These are phyloP conservation scores for Wickerhamiella shivajii DNA, from an alignment of 805 yeast species.

Conservation along the genomic window DNA sequence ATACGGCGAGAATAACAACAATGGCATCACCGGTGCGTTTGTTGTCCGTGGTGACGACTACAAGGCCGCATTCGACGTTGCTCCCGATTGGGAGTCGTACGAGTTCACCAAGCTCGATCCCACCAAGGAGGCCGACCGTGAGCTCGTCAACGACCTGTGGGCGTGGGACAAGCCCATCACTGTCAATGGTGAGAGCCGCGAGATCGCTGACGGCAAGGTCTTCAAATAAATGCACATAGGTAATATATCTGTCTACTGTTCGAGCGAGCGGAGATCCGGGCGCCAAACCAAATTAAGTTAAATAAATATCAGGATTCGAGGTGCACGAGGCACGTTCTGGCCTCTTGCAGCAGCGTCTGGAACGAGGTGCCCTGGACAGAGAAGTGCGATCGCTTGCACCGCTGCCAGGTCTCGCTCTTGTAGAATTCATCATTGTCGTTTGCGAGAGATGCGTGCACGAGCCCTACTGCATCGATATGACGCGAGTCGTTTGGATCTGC, in stretches of 20 bases:
- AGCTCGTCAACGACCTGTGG: slow-evolving; percentile 78
- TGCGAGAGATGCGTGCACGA: slow-evolving; percentile 8
- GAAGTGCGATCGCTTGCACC: too few relatives aligned
- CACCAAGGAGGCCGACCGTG: slow-evolving; percentile 59
- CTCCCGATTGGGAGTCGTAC: slow-evolving; percentile 99
- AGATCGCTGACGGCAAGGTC: slow-evolving; percentile 95
- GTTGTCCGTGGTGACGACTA: slow-evolving; percentile 88
- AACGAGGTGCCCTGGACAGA: too few relatives aligned
- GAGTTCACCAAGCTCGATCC: slow-evolving; percentile 69
- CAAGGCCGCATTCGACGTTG: slow-evolving; percentile 90
- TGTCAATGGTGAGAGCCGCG: slow-evolving; percentile 65
- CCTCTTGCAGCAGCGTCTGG: too few relatives aligned
- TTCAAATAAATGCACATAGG: slow-evolving; percentile 78
- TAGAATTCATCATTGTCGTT: slow-evolving; percentile 2
- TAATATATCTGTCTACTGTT: too few relatives aligned
- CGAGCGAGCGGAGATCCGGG: too few relatives aligned
- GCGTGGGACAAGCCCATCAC: slow-evolving; percentile 95
- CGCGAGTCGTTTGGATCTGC: neutral
- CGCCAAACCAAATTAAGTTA: too few relatives aligned
- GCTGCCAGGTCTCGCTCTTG: slow-evolving; percentile 5
- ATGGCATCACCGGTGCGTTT: slow-evolving; percentile 93
- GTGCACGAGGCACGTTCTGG: too few relatives aligned
- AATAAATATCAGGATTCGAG: too few relatives aligned
- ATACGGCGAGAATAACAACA: slow-evolving; percentile 96
- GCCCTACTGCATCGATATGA: slow-evolving; percentile 2